phyloP scores from a whole-genome alignment of 2,329 filamentous ascomycete genomes.

The Ascochyta lentis region DNA sequence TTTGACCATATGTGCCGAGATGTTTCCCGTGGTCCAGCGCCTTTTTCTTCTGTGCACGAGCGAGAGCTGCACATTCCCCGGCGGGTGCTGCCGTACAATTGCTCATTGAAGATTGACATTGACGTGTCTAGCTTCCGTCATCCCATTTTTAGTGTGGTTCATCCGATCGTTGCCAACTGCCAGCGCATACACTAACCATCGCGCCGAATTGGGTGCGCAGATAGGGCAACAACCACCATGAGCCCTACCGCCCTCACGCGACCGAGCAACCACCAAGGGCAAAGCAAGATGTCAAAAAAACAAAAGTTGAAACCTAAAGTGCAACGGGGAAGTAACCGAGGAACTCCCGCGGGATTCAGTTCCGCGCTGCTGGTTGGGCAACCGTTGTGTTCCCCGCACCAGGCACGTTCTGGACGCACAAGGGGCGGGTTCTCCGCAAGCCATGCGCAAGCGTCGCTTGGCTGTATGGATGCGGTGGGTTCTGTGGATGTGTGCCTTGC shows the following conservation, averaged over 20 bases:
- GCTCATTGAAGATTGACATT: slow-evolving; percentile 10
- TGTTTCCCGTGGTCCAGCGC: neutral
- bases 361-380: slow-evolving; percentile 8
- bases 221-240: neutral
- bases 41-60: neutral
- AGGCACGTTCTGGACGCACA: slow-evolving; percentile 16
- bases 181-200: slow-evolving; percentile 6
- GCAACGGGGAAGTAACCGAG: neutral
- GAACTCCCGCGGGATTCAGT: neutral
- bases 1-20: slow-evolving; percentile 3
- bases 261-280: neutral
- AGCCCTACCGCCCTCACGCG: neutral
- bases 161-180: neutral
- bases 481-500: slow-evolving; percentile 5
- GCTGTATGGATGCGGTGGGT: neutral
- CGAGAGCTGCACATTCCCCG: neutral
- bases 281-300: neutral
- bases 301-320: neutral
- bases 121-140: slow-evolving; percentile 29
- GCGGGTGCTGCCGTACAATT: slow-evolving; percentile 9
- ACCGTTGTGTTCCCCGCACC: slow-evolving; percentile 15
- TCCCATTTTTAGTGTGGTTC: slow-evolving; percentile 6
- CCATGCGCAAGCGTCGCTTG: slow-evolving; percentile 17
- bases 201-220: neutral
- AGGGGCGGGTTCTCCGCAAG: slow-evolving; percentile 20